These are phyloP conservation scores for Chrysanthemum lavandulifolium DNA, from an alignment of 129 eudicot genomes.

Conservation along the genomic window DNA sequence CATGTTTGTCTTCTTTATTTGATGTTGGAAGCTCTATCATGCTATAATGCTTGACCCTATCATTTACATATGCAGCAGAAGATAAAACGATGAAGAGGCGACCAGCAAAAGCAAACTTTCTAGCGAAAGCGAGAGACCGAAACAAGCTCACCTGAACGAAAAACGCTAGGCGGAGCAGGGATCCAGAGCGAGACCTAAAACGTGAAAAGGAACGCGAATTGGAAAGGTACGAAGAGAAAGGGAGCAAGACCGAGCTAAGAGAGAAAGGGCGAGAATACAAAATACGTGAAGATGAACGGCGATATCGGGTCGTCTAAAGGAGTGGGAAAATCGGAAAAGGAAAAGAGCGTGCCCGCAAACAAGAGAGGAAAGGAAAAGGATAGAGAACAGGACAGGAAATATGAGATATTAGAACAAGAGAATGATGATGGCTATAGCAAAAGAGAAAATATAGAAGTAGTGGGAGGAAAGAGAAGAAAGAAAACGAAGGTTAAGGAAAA, in stretches of 20 bases:
- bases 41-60: no score
- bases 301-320: slow-evolving; percentile 72
- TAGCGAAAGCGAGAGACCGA: slow-evolving; percentile 56
- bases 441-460: no score
- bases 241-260: slow-evolving; percentile 88
- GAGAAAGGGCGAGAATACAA: slow-evolving; percentile 92
- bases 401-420: no score
- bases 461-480: no score
- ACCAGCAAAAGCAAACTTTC: slow-evolving; percentile 47
- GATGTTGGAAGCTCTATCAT: slow-evolving; percentile 17
- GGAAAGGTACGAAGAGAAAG: slow-evolving; percentile 89
- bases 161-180: slow-evolving; percentile 58
- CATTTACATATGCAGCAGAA: slow-evolving; percentile 53
- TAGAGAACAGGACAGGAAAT: no score
- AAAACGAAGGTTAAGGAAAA: no score
- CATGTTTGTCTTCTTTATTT: background rate
- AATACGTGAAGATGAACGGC: slow-evolving; percentile 78
- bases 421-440: no score
- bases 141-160: slow-evolving; percentile 80
- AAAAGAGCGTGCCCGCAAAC: slow-evolving; percentile 67
- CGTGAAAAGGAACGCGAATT: slow-evolving; percentile 92
- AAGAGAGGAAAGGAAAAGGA: slow-evolving; percentile 61
- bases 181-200: slow-evolving; percentile 67
- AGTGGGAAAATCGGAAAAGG: slow-evolving; percentile 92
- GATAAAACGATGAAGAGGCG: slow-evolving; percentile 71